Evolutionary conservation across 441 rosid genomes (phyloP).

Genomic region (Syzygium malaccense): DNA sequence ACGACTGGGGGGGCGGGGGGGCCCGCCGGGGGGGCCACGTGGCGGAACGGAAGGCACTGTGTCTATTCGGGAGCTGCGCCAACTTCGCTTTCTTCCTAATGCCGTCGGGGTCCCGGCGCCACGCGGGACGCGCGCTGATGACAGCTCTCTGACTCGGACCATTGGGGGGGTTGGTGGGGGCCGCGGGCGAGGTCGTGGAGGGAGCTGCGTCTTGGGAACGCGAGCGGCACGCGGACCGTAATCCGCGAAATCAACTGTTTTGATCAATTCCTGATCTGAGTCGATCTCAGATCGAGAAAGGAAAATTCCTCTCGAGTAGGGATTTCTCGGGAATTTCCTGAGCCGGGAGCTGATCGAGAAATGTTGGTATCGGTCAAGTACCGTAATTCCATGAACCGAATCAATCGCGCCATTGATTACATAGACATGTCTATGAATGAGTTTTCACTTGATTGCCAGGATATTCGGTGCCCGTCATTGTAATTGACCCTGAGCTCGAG

Average conservation of each 20-base stretch:
- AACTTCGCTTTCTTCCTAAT: too few relatives aligned
- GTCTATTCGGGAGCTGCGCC: background rate
- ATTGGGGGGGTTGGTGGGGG: too few relatives aligned
- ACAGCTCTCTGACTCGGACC: too few relatives aligned
- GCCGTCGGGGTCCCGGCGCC: background rate
- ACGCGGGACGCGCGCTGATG: background rate
- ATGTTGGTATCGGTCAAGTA: background rate
- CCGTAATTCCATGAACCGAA: background rate
- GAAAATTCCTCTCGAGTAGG: fast-evolving
- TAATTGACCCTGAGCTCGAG: fast-evolving
- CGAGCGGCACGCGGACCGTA: background rate
- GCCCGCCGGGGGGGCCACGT: background rate
- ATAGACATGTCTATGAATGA: too few relatives aligned
- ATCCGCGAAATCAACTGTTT: background rate
- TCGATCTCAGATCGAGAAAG: background rate
- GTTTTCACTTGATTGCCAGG: fast-evolving
- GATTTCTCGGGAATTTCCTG: background rate
- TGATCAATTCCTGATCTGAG: background rate
- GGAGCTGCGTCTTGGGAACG: background rate
- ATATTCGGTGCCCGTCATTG: fast-evolving
- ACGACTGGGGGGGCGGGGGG: background rate
- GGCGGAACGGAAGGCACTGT: background rate
- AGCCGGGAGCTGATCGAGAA: background rate
- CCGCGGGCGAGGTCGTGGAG: too few relatives aligned
- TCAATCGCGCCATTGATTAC: background rate